A percentile compares a stretch with the other conserved stretches of the same genome.
phyloP scores from a whole-genome alignment of 495 filamentous ascomycete species.

The Pyrenula aspistea region DNA sequence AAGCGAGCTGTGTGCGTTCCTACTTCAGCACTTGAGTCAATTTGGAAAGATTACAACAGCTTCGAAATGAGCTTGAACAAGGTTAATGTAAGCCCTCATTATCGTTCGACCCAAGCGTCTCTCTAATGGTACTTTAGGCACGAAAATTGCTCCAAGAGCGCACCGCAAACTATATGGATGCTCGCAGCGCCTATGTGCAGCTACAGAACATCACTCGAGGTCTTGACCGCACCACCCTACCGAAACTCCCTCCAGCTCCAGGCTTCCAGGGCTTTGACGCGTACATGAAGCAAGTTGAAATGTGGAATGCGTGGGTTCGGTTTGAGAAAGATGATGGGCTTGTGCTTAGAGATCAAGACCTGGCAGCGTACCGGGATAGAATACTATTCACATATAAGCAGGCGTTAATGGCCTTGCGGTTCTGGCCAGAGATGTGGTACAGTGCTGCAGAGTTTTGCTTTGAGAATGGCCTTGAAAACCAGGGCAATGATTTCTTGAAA shows the following conservation, averaged over 20 bases:
- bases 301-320: conserved; percentile 86
- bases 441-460: conserved; percentile 92
- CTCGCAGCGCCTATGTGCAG: conserved; percentile 70
- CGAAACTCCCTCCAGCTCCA: conserved; percentile 65
- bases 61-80: conserved; percentile 93
- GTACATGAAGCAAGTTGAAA: conserved; percentile 71
- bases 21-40: conserved; percentile 58
- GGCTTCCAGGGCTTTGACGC: conserved; percentile 83
- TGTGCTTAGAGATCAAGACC: conserved; percentile 69
- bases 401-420: conserved; percentile 82
- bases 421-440: conserved; percentile 92
- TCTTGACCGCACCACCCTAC: conserved; percentile 63
- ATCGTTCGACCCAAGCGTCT: conserved; percentile 1
- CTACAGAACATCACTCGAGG: conserved; percentile 75
- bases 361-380: conserved; percentile 55
- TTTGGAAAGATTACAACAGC: conserved; percentile 96
- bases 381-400: conserved; percentile 88
- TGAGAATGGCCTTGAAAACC: conserved; percentile 53
- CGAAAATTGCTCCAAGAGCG: conserved; percentile 87
- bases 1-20: conserved; percentile 80
- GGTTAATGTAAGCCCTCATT: conserved; percentile 46
- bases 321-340: conserved; percentile 93
- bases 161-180: conserved; percentile 86
- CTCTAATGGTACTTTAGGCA: conserved; percentile 40
- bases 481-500: conserved; percentile 66